phyloP scores from a whole-genome alignment of 2,329 filamentous ascomycete species.

The Paecilomyces formosus region DNA sequence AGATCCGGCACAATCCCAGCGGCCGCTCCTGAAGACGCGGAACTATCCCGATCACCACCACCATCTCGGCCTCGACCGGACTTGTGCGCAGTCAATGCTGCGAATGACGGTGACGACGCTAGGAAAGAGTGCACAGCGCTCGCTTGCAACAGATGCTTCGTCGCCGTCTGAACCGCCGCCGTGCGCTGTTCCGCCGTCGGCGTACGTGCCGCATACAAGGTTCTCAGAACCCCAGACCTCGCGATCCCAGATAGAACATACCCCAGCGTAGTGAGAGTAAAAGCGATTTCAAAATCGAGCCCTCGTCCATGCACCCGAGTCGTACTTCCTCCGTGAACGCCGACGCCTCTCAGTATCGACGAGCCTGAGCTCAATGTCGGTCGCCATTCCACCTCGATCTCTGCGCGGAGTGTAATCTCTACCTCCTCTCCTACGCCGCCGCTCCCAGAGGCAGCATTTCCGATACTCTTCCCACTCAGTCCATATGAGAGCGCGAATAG shows the following conservation, averaged over 20 bases:
- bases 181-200: slow-evolving; percentile 62
- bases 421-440: slow-evolving; percentile 50
- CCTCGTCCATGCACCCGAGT: slow-evolving; percentile 62
- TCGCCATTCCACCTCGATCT: slow-evolving; percentile 71
- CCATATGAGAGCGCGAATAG: slow-evolving; percentile 70
- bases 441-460: slow-evolving; percentile 4
- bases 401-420: slow-evolving; percentile 58
- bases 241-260: slow-evolving; percentile 67
- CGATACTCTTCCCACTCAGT: slow-evolving; percentile 49
- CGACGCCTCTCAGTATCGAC: slow-evolving; percentile 13
- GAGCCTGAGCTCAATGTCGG: slow-evolving; percentile 61
- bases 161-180: slow-evolving; percentile 63
- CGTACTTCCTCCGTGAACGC: slow-evolving; percentile 50
- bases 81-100: slow-evolving; percentile 12
- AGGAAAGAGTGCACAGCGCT: slow-evolving; percentile 72
- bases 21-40: background rate
- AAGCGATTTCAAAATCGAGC: slow-evolving; percentile 76
- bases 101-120: slow-evolving; percentile 44
- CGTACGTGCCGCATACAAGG: slow-evolving; percentile 59
- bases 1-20: slow-evolving; percentile 37
- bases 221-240: slow-evolving; percentile 60
- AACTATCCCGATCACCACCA: background rate
- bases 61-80: background rate
- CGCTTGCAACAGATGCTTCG: slow-evolving; percentile 68
- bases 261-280: slow-evolving; percentile 68